phyloP scores from a whole-genome alignment of 495 filamentous ascomycete genomes.

The Sordaria brevicollis region DNA sequence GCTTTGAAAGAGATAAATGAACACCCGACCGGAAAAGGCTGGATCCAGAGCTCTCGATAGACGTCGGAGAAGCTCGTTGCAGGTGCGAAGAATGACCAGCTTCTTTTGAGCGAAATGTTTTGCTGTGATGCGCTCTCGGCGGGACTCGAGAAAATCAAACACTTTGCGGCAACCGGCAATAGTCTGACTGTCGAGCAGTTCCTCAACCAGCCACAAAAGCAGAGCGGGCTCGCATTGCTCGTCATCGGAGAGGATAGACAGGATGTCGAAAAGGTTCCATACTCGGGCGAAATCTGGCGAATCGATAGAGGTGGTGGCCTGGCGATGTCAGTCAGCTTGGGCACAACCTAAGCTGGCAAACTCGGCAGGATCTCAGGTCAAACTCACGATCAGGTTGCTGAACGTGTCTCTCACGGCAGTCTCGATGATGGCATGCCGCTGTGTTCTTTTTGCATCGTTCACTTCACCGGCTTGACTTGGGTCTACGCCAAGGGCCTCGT shows the following conservation, averaged over 20 bases:
- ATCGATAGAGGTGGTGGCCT: conserved; percentile 62
- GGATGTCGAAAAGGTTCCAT: conserved; percentile 88
- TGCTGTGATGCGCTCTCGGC: conserved; percentile 74
- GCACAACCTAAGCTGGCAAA: neutral
- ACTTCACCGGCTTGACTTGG: conserved; percentile 2
- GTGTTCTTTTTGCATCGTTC: conserved; percentile 28
- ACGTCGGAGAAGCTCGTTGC: conserved; percentile 87
- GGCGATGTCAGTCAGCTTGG: conserved; percentile 7
- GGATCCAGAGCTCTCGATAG: conserved; percentile 92
- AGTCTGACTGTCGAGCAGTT: conserved; percentile 90
- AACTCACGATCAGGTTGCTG: conserved; percentile 60
- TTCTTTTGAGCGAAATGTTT: conserved; percentile 80
- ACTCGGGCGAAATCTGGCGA: conserved; percentile 66
- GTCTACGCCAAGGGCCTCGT: conserved; percentile 22
- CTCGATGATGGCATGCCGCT: conserved; percentile 59
- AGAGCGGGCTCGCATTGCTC: conserved; percentile 79
- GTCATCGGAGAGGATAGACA: conserved; percentile 74
- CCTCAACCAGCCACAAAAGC: conserved; percentile 83
- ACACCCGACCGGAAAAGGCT: conserved; percentile 91
- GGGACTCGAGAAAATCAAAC: conserved; percentile 89
- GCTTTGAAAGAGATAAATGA: conserved; percentile 95
- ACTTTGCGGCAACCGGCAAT: conserved; percentile 81
- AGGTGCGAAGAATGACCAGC: conserved; percentile 77
- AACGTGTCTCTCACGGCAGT: conserved; percentile 70
- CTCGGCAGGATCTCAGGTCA: neutral